Percentiles rank a stretch among this genome's conserved stretches.
phyloP scores from a whole-genome alignment of 192 early-diverging fungal species.

The Backusella tarrabulga region DNA sequence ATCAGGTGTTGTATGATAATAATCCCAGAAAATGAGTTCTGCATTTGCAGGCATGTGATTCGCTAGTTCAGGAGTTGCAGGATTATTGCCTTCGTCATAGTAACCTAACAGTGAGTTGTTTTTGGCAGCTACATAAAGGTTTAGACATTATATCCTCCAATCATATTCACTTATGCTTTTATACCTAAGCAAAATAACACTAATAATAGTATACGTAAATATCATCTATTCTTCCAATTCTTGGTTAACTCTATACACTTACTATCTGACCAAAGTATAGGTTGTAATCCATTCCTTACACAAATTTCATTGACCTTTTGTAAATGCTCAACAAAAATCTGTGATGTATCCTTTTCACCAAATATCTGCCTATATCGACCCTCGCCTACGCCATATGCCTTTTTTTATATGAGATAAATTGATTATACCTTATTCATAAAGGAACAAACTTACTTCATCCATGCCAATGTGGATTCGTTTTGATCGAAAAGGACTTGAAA shows the following conservation, averaged over 20 bases:
- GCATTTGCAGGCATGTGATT: constrained; percentile 61
- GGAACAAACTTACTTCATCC: constrained; percentile 63
- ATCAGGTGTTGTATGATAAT: constrained; percentile 74
- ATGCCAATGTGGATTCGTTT: constrained; percentile 84
- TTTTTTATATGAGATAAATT: constrained; percentile 9
- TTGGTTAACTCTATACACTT: neutral
- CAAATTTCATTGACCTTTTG: constrained; percentile 73
- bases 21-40: constrained; percentile 86
- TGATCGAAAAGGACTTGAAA: constrained; percentile 68
- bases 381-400: constrained; percentile 79
- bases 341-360: constrained; percentile 69
- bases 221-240: neutral
- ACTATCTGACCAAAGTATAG: constrained; percentile 92
- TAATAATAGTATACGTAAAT: neutral
- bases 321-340: constrained; percentile 78
- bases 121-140: constrained; percentile 61
- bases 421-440: neutral
- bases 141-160: neutral
- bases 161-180: neutral
- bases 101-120: constrained; percentile 81
- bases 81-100: constrained; percentile 68
- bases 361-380: constrained; percentile 75
- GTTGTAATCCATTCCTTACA: constrained; percentile 52
- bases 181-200: constrained; percentile 29
- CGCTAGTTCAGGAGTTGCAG: constrained; percentile 52